phyloP scores from a whole-genome alignment of 345 rosid species.

The Gossypium herbaceum region DNA sequence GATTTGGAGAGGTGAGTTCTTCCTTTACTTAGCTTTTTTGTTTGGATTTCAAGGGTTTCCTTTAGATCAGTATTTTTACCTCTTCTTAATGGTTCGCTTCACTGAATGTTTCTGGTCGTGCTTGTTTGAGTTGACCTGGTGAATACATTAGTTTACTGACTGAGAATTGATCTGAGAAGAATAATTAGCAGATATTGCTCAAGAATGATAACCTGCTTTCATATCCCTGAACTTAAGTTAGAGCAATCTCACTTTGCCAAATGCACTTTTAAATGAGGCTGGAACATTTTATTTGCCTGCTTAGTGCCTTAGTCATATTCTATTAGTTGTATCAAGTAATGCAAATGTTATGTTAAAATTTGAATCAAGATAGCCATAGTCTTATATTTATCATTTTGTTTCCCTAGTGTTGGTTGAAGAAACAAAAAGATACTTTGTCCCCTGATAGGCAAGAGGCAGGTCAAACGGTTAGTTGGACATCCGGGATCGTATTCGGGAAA shows the following conservation, averaged over 20 bases:
- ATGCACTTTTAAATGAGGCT: neutral
- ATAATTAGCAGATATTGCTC: neutral
- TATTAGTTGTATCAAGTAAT: neutral
- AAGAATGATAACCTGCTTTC: neutral
- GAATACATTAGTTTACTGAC: neutral
- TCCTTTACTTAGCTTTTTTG: neutral
- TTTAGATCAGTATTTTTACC: neutral
- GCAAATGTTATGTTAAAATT: neutral
- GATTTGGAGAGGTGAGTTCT: conserved; percentile 68
- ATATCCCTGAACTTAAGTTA: too few species aligned
- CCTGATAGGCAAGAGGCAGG: conserved; percentile 70
- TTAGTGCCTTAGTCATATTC: neutral
- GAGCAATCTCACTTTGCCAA: neutral
- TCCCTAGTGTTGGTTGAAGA: conserved; percentile 94
- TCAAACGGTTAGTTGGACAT: conserved; percentile 69
- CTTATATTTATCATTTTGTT: conserved; percentile 2
- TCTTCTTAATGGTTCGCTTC: neutral
- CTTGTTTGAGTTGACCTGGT: neutral
- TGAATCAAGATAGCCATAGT: neutral
- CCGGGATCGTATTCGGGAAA: conserved; percentile 86
- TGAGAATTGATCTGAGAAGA: neutral
- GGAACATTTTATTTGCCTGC: neutral
- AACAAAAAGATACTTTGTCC: conserved; percentile 64
- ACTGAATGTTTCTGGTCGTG: neutral
- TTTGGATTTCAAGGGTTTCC: neutral